Percentiles rank a stretch among this genome's conserved stretches.
Evolutionary conservation across 2,329 filamentous ascomycete species (phyloP).

Genomic region (Xylaria sp.): DNA sequence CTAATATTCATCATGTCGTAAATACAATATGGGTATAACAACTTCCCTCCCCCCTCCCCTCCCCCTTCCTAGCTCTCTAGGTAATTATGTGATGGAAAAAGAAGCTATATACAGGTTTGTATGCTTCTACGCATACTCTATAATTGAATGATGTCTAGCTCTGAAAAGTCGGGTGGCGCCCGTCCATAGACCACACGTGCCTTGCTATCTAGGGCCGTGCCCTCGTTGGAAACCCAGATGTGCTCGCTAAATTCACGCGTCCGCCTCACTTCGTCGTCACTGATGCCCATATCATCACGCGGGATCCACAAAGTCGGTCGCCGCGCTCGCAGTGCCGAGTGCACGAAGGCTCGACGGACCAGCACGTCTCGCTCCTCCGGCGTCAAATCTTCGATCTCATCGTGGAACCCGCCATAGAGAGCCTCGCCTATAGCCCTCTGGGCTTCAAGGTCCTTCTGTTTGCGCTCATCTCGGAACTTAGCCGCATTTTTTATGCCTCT

Average conservation of each 20-base stretch:
- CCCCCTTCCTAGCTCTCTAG: background rate
- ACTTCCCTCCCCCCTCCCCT: background rate
- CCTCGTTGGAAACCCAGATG: conserved; percentile 95
- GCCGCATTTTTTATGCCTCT: conserved; percentile 55
- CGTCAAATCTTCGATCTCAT: conserved; percentile 93
- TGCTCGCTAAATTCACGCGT: conserved; percentile 79
- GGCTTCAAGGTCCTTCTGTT: conserved; percentile 72
- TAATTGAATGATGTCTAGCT: conserved; percentile 85
- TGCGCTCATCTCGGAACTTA: conserved; percentile 60
- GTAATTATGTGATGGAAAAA: conserved; percentile 7
- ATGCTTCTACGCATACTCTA: conserved; percentile 50
- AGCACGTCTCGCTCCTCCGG: conserved; percentile 88
- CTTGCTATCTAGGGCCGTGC: conserved; percentile 86
- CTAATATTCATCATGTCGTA: conserved; percentile 21
- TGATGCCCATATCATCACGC: conserved; percentile 86
- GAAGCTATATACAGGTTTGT: conserved; percentile 36
- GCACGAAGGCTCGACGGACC: conserved; percentile 88
- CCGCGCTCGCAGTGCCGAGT: conserved; percentile 84
- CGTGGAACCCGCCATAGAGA: conserved; percentile 86
- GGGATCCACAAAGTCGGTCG: conserved; percentile 95
- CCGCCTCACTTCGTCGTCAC: conserved; percentile 86
- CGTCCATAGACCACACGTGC: conserved; percentile 83
- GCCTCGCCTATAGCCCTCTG: conserved; percentile 80
- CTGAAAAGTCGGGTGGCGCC: conserved; percentile 89
- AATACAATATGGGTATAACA: conserved; percentile 36